Evolutionary conservation across 441 rosid species (phyloP), one percentile per base, ranked within the genome.

Genomic region (Mallotus japonicus): DNA sequence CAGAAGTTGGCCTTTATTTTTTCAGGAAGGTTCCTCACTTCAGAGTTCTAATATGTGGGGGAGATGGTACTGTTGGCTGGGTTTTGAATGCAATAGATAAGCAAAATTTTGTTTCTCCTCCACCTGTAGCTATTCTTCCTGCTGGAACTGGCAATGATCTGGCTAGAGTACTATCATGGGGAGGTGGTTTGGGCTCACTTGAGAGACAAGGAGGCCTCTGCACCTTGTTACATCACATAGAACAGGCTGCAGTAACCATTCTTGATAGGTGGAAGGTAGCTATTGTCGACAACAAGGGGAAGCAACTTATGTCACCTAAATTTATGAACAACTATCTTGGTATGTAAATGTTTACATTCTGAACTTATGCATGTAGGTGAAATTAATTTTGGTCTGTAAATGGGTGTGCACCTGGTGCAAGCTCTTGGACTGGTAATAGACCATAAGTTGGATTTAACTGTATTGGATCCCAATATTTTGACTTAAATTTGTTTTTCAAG

Each of bases 91-190:
- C 94, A 61, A 90, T 95, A 83, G 98, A 95, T 74, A 93, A 91
- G 79, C 97, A 91, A 75, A 90, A 86, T 81, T 95, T 86, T 85
- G 91, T 87, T 71, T 95, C 99, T 76, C 97, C 99, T 76, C 98
- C 99, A 76, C 95, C 99, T 34, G 88, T 95, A 71, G 98, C 99
- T 70, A 87, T 95, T 80, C 95, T 95, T 59, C 97, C 99, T 62
- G 97, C 99, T 67, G 99, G 98, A 81, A 95, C 98, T 19, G 99
- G 99, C 76, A 95, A 95, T 88, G 99, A 95, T 87, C 85, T 95
- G 65, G 93, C 98, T 70, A 91, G 97, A 77, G 95, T 93, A 71
- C 87, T 95, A 60, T 89, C 89, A 47, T 95, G 98, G 98, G 98
- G 97, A 76, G 93, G 95, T 77, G 99, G 98, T 74, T 83, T 95